Conservation (phyloP, 257 asterid species). For the Solanum piurae region DNA sequence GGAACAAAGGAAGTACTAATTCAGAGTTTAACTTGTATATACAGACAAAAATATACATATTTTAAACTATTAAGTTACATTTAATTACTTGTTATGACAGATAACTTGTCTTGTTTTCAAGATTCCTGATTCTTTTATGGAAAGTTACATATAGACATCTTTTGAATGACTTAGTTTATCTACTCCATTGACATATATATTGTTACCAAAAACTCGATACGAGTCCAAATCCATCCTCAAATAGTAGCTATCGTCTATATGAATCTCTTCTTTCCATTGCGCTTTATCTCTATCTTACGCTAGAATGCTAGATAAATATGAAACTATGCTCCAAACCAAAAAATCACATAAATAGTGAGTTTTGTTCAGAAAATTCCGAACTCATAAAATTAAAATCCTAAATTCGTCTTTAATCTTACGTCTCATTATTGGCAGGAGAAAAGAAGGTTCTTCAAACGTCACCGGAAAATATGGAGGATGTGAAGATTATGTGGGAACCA, state of each 20-base stretch:
- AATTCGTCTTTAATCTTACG: neutral
- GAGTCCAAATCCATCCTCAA: neutral
- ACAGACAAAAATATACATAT: neutral
- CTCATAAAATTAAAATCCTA: neutral
- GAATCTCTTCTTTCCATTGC: neutral
- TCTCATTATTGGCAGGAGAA: neutral
- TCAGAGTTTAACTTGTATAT: neutral
- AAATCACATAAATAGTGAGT: neutral
- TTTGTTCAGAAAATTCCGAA: neutral
- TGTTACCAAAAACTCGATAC: neutral
- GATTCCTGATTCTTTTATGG: neutral
- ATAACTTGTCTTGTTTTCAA: neutral
- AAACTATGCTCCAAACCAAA: no score
- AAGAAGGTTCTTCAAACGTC: conserved; percentile 21
- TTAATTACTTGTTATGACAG: neutral
- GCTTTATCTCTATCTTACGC: neutral
- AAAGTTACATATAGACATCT: neutral
- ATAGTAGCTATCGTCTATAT: neutral
- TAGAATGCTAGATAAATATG: no score
- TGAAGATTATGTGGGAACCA: conserved; percentile 64
- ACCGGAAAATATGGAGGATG: conserved; percentile 33
- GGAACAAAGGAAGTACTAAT: neutral
- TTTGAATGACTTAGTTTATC: neutral
- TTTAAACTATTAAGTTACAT: neutral
- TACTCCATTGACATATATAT: neutral